phyloP scores from a whole-genome alignment of 2,329 filamentous ascomycete genomes.

The Aspergillus phoenicis region DNA sequence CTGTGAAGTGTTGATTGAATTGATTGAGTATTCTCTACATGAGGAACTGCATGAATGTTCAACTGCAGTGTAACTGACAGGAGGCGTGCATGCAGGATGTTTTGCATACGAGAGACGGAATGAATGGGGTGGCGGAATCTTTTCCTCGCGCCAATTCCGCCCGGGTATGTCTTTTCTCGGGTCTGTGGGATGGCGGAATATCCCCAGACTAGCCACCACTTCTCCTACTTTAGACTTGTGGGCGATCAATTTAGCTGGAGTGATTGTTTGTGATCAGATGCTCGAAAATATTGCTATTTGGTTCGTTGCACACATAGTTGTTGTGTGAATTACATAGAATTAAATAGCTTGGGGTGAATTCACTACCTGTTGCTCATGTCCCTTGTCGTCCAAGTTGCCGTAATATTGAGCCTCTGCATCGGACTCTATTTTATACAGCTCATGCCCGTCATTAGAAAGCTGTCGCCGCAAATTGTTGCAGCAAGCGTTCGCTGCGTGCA shows the following conservation, averaged over 20 bases:
- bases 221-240: too few relatives aligned
- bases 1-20: background rate
- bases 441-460: constrained; percentile 59
- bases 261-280: constrained; percentile 87
- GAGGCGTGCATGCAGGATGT: background rate
- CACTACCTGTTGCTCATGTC: constrained; percentile 83
- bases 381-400: constrained; percentile 92
- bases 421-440: constrained; percentile 74
- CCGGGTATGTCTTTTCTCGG: background rate
- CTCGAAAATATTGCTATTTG: constrained; percentile 95
- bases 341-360: constrained; percentile 92
- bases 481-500: constrained; percentile 78
- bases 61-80: background rate
- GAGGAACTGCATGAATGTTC: background rate
- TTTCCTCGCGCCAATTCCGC: constrained; percentile 5
- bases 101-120: background rate
- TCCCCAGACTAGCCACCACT: constrained; percentile 38
- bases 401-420: constrained; percentile 73
- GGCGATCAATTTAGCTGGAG: constrained; percentile 70
- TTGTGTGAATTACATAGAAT: constrained; percentile 84
- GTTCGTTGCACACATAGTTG: constrained; percentile 84
- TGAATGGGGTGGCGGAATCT: constrained; percentile 1
- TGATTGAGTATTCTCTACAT: background rate
- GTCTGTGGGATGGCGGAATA: background rate
- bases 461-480: constrained; percentile 73